phyloP scores from a whole-genome alignment of 805 yeast genomes.

The Metschnikowia rubicola region DNA sequence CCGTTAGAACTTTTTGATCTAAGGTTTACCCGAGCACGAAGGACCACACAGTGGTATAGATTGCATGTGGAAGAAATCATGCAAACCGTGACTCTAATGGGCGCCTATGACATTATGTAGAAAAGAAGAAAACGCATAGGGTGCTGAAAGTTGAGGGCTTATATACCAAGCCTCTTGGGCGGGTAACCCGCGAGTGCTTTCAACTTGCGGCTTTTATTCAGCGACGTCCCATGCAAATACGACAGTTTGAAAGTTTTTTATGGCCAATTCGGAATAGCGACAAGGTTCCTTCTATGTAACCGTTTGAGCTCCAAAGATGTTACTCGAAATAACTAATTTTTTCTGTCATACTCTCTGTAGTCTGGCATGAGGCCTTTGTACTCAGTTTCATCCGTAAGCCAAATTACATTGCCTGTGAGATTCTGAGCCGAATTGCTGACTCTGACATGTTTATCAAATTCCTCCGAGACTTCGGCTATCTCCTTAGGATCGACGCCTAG shows the following conservation, averaged over 20 bases:
- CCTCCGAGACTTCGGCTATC: slow-evolving; percentile 50
- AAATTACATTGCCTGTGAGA: slow-evolving; percentile 51
- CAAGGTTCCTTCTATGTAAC: background rate
- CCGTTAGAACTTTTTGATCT: slow-evolving; percentile 59
- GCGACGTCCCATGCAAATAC: no score
- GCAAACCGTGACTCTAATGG: slow-evolving; percentile 74
- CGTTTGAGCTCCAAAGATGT: background rate
- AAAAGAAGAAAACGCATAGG: background rate
- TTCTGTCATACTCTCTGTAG: slow-evolving; percentile 54
- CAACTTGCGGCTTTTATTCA: background rate
- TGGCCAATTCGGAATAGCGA: no score
- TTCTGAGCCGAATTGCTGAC: slow-evolving; percentile 54
- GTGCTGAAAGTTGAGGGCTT: slow-evolving; percentile 1
- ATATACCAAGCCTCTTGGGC: slow-evolving; percentile 13
- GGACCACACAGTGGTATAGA: slow-evolving; percentile 43
- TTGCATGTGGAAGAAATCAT: slow-evolving; percentile 47
- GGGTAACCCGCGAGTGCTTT: slow-evolving; percentile 19
- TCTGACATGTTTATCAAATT: slow-evolving; percentile 57
- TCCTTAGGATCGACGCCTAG: slow-evolving; percentile 54
- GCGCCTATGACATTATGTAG: slow-evolving; percentile 65
- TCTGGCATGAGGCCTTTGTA: slow-evolving; percentile 55
- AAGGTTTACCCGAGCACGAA: slow-evolving; percentile 96
- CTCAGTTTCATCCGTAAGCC: slow-evolving; percentile 54
- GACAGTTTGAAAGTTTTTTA: no score
- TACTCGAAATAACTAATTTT: slow-evolving; percentile 14